Evolutionary conservation across 805 yeast species (phyloP).

Genomic region (Grigorovia yakushimaensis): DNA sequence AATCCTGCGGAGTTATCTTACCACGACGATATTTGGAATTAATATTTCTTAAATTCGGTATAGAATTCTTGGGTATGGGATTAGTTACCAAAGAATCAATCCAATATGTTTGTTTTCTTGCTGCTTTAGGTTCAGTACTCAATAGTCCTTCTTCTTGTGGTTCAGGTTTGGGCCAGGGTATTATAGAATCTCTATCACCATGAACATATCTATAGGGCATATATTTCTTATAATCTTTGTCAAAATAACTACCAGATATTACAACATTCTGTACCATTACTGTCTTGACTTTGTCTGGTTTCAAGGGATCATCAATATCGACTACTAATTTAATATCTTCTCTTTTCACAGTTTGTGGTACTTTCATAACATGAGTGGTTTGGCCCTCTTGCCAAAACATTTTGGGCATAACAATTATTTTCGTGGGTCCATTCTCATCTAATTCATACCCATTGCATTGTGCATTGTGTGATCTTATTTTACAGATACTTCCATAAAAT

Average conservation of each 20-base stretch:
- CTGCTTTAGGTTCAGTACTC: conserved; percentile 48
- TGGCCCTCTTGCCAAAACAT: conserved; percentile 65
- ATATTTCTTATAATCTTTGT: conserved; percentile 59
- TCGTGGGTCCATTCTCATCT: conserved; percentile 58
- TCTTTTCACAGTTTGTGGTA: conserved; percentile 54
- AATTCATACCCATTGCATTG: conserved; percentile 54
- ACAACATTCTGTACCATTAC: conserved; percentile 72
- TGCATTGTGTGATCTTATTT: conserved; percentile 49
- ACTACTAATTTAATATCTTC: conserved; percentile 67
- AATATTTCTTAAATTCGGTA: conserved; percentile 73
- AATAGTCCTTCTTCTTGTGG: conserved; percentile 43
- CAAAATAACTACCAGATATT: conserved; percentile 62
- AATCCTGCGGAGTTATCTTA: conserved; percentile 51
- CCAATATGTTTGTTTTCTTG: conserved; percentile 64
- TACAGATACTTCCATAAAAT: conserved; percentile 64
- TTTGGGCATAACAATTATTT: conserved; percentile 58
- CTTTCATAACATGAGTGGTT: conserved; percentile 57
- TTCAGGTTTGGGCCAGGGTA: conserved; percentile 86
- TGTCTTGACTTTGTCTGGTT: conserved; percentile 47
- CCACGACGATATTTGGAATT: conserved; percentile 58
- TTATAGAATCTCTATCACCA: conserved; percentile 55
- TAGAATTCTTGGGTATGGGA: conserved; percentile 54
- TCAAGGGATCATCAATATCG: conserved; percentile 52
- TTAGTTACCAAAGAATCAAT: too few relatives aligned
- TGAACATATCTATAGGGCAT: conserved; percentile 71